Evolutionary conservation across 805 yeast genomes (phyloP).

Genomic region (Wickerhamiella alocasiicola): DNA sequence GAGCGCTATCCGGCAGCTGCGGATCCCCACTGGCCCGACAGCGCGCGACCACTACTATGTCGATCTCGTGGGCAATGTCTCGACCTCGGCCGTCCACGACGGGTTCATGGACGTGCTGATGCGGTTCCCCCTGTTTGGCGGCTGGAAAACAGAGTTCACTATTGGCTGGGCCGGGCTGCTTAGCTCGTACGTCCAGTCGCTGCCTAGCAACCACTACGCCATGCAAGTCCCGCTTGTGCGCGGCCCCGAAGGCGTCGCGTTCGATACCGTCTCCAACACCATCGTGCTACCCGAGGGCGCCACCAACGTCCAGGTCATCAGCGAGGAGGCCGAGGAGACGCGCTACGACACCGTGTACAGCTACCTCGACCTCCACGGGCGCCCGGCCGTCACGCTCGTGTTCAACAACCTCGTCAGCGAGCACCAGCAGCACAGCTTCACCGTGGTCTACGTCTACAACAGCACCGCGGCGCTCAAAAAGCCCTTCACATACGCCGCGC

Average conservation of each 20-base stretch:
- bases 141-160: slow-evolving; percentile 92
- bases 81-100: slow-evolving; percentile 39
- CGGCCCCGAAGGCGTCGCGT: slow-evolving; percentile 59
- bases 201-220: slow-evolving; percentile 39
- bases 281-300: slow-evolving; percentile 86
- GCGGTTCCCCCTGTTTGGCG: slow-evolving; percentile 90
- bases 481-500: slow-evolving; percentile 35
- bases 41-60: slow-evolving; percentile 64
- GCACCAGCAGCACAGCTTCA: slow-evolving; percentile 41
- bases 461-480: slow-evolving; percentile 42
- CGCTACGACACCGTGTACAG: slow-evolving; percentile 25
- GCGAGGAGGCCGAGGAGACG: slow-evolving; percentile 36
- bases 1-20: slow-evolving; percentile 50
- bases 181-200: slow-evolving; percentile 37
- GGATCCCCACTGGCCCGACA: slow-evolving; percentile 39
- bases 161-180: slow-evolving; percentile 77
- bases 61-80: slow-evolving; percentile 87
- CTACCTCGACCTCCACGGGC: slow-evolving; percentile 64
- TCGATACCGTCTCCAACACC: slow-evolving; percentile 46
- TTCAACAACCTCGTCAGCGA: slow-evolving; percentile 59
- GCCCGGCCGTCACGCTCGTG: slow-evolving; percentile 52
- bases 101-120: slow-evolving; percentile 50
- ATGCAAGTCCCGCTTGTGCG: slow-evolving; percentile 59
- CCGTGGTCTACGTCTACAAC: slow-evolving; percentile 53
- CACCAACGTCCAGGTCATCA: slow-evolving; percentile 38